These are phyloP conservation scores for Arthromyces matolae DNA, from an alignment of 768 basidiomycete species.

Conservation along the genomic window DNA sequence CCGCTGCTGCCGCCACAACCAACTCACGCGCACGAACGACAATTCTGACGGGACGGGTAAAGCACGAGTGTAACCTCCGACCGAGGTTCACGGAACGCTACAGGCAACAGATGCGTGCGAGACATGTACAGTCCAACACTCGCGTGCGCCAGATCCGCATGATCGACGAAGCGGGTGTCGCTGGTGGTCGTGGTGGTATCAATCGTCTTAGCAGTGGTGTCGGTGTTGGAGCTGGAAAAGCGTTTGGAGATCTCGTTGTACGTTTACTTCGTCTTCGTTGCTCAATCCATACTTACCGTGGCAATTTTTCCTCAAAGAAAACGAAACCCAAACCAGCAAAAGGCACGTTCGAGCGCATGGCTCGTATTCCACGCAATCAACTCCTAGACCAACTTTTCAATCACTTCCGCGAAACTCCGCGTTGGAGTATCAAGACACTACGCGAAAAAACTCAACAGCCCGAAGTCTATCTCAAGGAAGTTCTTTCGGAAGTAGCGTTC, in stretches of 20 bases:
- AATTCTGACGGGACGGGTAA: conserved; percentile 74
- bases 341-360: conserved; percentile 80
- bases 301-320: conserved; percentile 37
- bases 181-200: conserved; percentile 68
- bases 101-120: conserved; percentile 66
- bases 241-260: conserved; percentile 68
- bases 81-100: conserved; percentile 68
- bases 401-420: conserved; percentile 73
- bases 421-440: conserved; percentile 76
- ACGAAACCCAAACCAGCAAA: conserved; percentile 65
- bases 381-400: conserved; percentile 79
- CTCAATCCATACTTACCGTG: not conserved
- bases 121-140: conserved; percentile 63
- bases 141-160: conserved; percentile 62
- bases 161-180: conserved; percentile 69
- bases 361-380: conserved; percentile 88
- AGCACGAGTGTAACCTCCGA: conserved; percentile 74
- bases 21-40: conserved; percentile 70
- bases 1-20: conserved; percentile 36
- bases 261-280: conserved; percentile 24
- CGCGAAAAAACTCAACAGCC: conserved; percentile 84
- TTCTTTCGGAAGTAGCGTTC: conserved; percentile 69
- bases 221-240: conserved; percentile 48
- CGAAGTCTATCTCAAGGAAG: conserved; percentile 82
- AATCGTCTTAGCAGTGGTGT: conserved; percentile 79